Percentiles rank a stretch among this genome's conserved stretches.
Conservation (phyloP, 108 stramenopile genomes). For the Fistulifera solaris region DNA sequence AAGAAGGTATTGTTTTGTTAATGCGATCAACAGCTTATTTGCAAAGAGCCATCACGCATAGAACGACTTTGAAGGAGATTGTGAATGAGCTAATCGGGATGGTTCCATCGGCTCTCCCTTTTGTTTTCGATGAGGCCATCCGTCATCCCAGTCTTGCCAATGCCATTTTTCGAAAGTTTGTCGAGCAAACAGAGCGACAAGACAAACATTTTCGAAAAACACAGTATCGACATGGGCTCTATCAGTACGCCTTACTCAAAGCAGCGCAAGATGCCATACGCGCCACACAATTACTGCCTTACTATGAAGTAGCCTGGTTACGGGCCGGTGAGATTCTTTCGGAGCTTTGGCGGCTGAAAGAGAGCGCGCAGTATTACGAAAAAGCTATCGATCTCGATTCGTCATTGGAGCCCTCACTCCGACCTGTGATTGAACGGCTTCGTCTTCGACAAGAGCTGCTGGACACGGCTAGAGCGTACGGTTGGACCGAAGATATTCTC, state of each 20-base stretch:
- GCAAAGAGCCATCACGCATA: constrained; percentile 44
- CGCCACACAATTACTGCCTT: constrained; percentile 56
- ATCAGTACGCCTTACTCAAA: constrained; percentile 65
- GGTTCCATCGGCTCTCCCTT: constrained; percentile 35
- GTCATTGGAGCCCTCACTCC: constrained; percentile 27
- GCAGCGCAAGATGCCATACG: constrained; percentile 60
- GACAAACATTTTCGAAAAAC: constrained; percentile 43
- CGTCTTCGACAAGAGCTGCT: constrained; percentile 45
- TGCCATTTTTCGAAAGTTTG: constrained; percentile 34
- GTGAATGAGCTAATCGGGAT: constrained; percentile 35
- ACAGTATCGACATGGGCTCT: constrained; percentile 72
- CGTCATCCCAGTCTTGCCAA: constrained; percentile 24
- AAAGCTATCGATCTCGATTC: constrained; percentile 53
- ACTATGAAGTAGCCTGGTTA: constrained; percentile 41
- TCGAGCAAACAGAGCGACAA: constrained; percentile 30
- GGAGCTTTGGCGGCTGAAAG: constrained; percentile 60
- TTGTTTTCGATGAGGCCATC: constrained; percentile 36
- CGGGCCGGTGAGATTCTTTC: constrained; percentile 59
- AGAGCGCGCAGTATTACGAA: constrained; percentile 54
- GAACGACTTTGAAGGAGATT: constrained; percentile 26
- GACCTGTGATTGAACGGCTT: constrained; percentile 38
- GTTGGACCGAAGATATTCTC: constrained; percentile 59
- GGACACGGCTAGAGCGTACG: constrained; percentile 39
- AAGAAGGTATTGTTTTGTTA: constrained; percentile 49
- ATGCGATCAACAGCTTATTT: constrained; percentile 59